Evolutionary conservation across 345 rosid species (phyloP), one percentile per base, ranked within the genome.

Genomic region (Microthlaspi erraticum): DNA sequence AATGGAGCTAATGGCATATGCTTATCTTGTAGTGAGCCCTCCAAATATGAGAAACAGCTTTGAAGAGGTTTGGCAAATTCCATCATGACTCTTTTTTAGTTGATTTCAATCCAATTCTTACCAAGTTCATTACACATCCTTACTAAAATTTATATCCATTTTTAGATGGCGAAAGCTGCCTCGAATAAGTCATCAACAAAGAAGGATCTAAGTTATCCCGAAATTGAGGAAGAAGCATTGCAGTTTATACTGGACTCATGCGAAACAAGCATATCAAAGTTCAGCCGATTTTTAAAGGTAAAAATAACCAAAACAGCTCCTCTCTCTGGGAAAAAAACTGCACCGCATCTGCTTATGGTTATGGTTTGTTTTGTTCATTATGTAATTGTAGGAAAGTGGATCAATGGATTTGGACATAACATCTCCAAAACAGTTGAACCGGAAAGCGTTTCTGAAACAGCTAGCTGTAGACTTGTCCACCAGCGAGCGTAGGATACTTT

Each of bases 371-470:
- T 55, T 51, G 46, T 44, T 63, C 6, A 37, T 66, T 16, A 54
- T 52, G 3, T 37, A 3, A 50, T 38, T 33, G 8, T 73, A 89
- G 99, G 96, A 80, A 77, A 94, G 97, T 81, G 96, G 96, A 75
- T 82, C 90, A 10, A 89, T 91, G 93, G 99, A 91, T 78, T 84
- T 94, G 81, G 99, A 94, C 62, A 85, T 89, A 78, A 89, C 96
- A 73, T 89, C 97, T 62, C 97, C 96, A 5, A 94, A 89, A 81
- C 99, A 89, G 55, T 82, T 94, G 14, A 94, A 88, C 80, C 80
- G 93, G 58, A 85, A 87, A 76, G 66, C 86, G 68, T 93, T 93
- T 80, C 81, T 93, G 64, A 94, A 94, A 80, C 99, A 94, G 83
- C 73, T 94, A 63, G 99, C 96, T 2, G 96, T 91, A 62, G 99